These are phyloP conservation scores for Hanseniaspora clermontiae DNA, from an alignment of 805 yeast genomes.

Conservation along the genomic window DNA sequence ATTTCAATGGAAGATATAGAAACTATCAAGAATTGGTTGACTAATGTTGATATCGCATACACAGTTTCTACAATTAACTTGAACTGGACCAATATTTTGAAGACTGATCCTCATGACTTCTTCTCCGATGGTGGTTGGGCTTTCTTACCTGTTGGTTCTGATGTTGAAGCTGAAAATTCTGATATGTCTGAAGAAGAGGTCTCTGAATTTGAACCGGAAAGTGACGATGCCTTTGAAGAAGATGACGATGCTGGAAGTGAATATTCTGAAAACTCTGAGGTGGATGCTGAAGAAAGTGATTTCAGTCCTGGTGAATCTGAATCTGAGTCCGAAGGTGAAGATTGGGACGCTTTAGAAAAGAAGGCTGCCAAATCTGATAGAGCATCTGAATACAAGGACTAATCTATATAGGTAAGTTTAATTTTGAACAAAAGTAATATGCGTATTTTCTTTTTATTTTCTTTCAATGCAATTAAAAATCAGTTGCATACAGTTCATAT, in stretches of 20 bases:
- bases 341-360: constrained; percentile 31
- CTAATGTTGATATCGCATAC: constrained; percentile 92
- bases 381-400: constrained; percentile 22
- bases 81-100: constrained; percentile 93
- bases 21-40: constrained; percentile 88
- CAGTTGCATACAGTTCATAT: background rate
- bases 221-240: constrained; percentile 34
- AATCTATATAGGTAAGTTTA: background rate
- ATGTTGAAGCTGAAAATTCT: constrained; percentile 54
- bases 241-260: constrained; percentile 29
- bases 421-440: background rate
- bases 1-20: constrained; percentile 87
- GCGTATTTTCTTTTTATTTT: background rate
- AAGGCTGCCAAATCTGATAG: constrained; percentile 32
- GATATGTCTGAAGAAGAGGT: constrained; percentile 67
- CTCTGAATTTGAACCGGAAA: constrained; percentile 35
- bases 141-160: constrained; percentile 81
- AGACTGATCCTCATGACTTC: constrained; percentile 92
- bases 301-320: constrained; percentile 22
- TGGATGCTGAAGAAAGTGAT: constrained; percentile 27
- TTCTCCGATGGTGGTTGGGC: constrained; percentile 94
- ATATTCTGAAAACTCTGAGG: constrained; percentile 26
- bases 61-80: constrained; percentile 91
- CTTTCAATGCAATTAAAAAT: too few relatives aligned
- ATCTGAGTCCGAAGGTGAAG: constrained; percentile 28